A percentile compares a stretch with the other conserved stretches of the same genome.
Evolutionary conservation across 2,329 filamentous ascomycete genomes (phyloP).

Genomic region (Knufia petricola): DNA sequence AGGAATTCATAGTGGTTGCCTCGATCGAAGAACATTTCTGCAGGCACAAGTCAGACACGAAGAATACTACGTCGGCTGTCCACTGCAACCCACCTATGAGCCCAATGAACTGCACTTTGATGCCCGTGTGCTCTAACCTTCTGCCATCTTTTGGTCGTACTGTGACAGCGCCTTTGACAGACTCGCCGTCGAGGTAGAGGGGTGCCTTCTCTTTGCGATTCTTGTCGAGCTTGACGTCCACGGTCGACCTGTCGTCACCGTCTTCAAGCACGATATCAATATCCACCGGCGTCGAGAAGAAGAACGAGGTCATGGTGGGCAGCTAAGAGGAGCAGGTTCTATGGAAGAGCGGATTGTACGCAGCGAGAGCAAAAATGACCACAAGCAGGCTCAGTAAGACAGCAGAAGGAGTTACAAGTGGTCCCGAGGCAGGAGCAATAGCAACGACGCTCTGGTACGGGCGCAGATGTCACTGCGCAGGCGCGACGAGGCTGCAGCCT

Average conservation of each 20-base stretch:
- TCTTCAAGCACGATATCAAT: conserved; percentile 98
- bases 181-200: conserved; percentile 95
- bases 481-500: no score
- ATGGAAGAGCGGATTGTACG: no score
- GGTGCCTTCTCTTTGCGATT: conserved; percentile 93
- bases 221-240: conserved; percentile 98
- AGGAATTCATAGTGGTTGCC: conserved; percentile 99
- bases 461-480: no score
- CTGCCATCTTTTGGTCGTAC: conserved; percentile 96
- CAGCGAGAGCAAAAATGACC: no score
- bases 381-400: no score
- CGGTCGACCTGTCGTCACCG: conserved; percentile 84
- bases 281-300: conserved; percentile 96
- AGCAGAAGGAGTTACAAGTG: no score
- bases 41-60: conserved; percentile 8
- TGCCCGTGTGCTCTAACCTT: conserved; percentile 91
- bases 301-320: conserved; percentile 91
- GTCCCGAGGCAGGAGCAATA: no score
- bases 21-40: conserved; percentile 99
- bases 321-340: no score
- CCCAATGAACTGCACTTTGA: conserved; percentile 99
- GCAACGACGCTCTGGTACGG: no score
- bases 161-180: conserved; percentile 91
- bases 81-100: conserved; percentile 63
- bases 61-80: conserved; percentile 1